Conservation (phyloP, 345 rosid species). For the Pelargonium nanum region DNA sequence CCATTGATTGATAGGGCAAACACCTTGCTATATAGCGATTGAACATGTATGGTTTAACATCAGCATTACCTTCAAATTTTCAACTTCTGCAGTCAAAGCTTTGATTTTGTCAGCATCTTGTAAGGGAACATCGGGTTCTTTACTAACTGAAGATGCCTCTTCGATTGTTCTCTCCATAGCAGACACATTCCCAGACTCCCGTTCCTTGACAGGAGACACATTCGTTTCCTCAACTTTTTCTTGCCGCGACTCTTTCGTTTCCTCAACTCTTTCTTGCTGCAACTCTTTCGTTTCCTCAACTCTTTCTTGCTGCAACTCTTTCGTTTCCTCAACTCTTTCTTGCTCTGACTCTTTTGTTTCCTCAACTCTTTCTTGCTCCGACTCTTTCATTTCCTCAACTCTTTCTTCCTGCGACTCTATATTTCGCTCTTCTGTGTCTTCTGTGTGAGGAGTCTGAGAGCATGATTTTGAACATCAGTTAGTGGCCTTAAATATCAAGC, state of each 20-base stretch:
- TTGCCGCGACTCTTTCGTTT: conserved; percentile 8
- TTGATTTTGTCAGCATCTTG: conserved; percentile 35
- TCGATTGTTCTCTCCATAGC: conserved; percentile 5
- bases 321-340: conserved; percentile 10
- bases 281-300: conserved; percentile 9
- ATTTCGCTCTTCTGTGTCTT: conserved; percentile 15
- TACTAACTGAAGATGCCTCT: conserved; percentile 9
- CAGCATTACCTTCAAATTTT: conserved; percentile 51
- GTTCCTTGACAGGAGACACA: conserved; percentile 17
- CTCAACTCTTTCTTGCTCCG: too few relatives aligned
- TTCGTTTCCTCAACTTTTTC: conserved; percentile 10
- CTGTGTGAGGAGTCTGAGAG: conserved; percentile 7
- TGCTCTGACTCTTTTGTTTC: conserved; percentile 7
- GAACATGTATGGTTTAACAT: conserved; percentile 8
- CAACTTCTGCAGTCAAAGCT: conserved; percentile 41
- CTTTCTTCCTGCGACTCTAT: conserved; percentile 3
- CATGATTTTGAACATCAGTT: conserved; percentile 8
- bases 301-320: too few relatives aligned
- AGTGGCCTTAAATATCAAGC: conserved; percentile 1
- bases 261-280: conserved; percentile 8
- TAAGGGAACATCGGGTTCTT: conserved; percentile 13
- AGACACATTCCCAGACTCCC: too few relatives aligned
- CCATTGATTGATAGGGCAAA: not conserved
- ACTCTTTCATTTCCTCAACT: conserved; percentile 12
- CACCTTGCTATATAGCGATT: not conserved